Percentiles rank a stretch among this genome's conserved stretches.
These are phyloP conservation scores for Ustanciosporium gigantosporum DNA, from an alignment of 1,284 basidiomycete species.

Conservation along the genomic window DNA sequence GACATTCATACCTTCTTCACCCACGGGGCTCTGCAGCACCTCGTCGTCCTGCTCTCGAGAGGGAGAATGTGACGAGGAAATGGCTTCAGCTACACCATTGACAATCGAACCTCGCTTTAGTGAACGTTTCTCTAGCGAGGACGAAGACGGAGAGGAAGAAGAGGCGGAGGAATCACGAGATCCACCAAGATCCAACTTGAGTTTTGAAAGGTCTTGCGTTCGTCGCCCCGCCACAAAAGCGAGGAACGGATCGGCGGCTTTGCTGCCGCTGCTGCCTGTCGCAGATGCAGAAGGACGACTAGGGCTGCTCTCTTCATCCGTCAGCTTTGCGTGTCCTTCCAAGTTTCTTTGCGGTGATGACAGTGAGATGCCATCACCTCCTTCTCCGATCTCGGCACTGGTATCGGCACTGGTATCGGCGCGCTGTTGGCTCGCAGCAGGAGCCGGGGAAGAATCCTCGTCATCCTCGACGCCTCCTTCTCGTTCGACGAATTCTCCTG, in stretches of 20 bases:
- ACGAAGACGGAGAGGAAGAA: too few species aligned
- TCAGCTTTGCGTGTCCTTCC: not conserved
- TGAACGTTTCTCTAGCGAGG: too few species aligned
- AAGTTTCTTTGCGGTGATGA: slow-evolving; percentile 33
- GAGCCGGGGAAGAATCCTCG: too few species aligned
- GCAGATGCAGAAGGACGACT: slow-evolving; percentile 3
- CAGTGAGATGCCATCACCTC: slow-evolving; percentile 13
- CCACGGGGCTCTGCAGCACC: slow-evolving; percentile 7
- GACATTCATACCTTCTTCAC: slow-evolving; percentile 19
- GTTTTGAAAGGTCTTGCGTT: slow-evolving; percentile 21
- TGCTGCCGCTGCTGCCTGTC: not conserved
- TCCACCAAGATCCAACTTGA: not conserved
- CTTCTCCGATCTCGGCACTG: not conserved
- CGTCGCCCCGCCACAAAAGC: slow-evolving; percentile 42
- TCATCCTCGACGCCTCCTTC: slow-evolving; percentile 15
- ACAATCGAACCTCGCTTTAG: not conserved
- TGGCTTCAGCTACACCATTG: not conserved
- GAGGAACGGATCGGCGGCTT: slow-evolving; percentile 39
- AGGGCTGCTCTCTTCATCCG: slow-evolving; percentile 3
- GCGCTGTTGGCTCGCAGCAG: too few species aligned
- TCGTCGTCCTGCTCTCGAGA: not conserved
- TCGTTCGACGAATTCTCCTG: slow-evolving; percentile 37
- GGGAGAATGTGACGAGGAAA: not conserved
- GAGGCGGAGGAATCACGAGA: too few species aligned
- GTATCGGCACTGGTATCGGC: not conserved